Evolutionary conservation across 2,329 filamentous ascomycete species (phyloP).

Genomic region (Trichoderma sp.): DNA sequence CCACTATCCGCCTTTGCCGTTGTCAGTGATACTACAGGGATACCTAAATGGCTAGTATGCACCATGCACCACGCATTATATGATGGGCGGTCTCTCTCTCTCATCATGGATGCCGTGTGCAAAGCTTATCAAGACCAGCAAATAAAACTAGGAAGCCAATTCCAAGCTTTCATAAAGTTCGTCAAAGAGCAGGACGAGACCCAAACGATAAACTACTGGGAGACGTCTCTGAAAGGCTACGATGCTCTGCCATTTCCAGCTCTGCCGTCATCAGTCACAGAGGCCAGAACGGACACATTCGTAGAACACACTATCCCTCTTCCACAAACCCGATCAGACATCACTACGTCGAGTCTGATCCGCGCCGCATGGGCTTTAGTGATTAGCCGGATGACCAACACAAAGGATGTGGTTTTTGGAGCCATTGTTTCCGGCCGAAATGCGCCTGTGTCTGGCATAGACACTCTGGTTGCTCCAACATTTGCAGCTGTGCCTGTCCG

Average conservation of each 20-base stretch:
- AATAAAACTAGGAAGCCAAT: neutral
- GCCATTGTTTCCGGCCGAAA: slow-evolving; percentile 34
- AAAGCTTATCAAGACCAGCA: neutral
- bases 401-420: slow-evolving; percentile 44
- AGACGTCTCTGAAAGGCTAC: neutral
- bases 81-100: slow-evolving; percentile 48
- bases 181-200: neutral
- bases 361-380: slow-evolving; percentile 52
- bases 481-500: slow-evolving; percentile 27
- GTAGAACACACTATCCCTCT: neutral
- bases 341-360: slow-evolving; percentile 21
- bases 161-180: neutral
- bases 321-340: neutral
- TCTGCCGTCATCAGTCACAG: neutral
- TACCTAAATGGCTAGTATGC: slow-evolving; percentile 43
- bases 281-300: neutral
- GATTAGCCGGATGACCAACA: slow-evolving; percentile 47
- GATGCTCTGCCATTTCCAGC: neutral
- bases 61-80: slow-evolving; percentile 52
- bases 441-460: slow-evolving; percentile 24
- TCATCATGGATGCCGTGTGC: slow-evolving; percentile 39
- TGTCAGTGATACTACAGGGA: slow-evolving; percentile 33
- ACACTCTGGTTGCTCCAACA: slow-evolving; percentile 26
- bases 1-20: slow-evolving; percentile 45
- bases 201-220: neutral